These are phyloP conservation scores for Umbelopsis sp. DNA, from an alignment of 192 early-diverging fungal genomes.

Conservation along the genomic window DNA sequence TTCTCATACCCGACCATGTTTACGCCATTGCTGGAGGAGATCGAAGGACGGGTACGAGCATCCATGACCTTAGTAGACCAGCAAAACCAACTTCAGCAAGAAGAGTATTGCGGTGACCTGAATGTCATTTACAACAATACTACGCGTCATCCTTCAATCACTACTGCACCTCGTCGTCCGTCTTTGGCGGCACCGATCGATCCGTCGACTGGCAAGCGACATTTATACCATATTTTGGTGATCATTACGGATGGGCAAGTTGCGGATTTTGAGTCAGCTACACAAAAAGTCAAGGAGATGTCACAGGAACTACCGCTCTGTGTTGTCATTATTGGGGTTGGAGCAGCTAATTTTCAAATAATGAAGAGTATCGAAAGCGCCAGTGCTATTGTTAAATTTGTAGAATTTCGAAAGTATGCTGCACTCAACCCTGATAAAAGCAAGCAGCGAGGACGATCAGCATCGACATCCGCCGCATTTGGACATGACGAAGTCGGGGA, in stretches of 20 bases:
- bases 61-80: background rate
- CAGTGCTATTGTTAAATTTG: slow-evolving; percentile 18
- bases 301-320: slow-evolving; percentile 12
- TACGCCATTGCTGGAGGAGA: slow-evolving; percentile 9
- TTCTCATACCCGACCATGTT: slow-evolving; percentile 14
- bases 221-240: slow-evolving; percentile 13
- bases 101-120: background rate
- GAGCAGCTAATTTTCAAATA: slow-evolving; percentile 3
- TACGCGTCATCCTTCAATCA: background rate
- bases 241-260: slow-evolving; percentile 19
- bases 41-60: background rate
- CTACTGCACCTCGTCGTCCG: background rate
- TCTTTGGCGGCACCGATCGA: background rate
- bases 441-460: slow-evolving; percentile 4
- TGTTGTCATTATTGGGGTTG: slow-evolving; percentile 17
- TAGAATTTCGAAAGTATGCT: slow-evolving; percentile 17
- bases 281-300: slow-evolving; percentile 11
- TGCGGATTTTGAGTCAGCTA: background rate
- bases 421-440: background rate
- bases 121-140: background rate
- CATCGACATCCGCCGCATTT: slow-evolving; percentile 3
- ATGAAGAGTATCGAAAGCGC: background rate
- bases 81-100: background rate
- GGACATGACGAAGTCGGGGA: background rate
- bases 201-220: background rate